A percentile compares a stretch with the other conserved stretches of the same genome.
phyloP scores from a whole-genome alignment of 345 rosid genomes.

The Hibiscus tridactylites region DNA sequence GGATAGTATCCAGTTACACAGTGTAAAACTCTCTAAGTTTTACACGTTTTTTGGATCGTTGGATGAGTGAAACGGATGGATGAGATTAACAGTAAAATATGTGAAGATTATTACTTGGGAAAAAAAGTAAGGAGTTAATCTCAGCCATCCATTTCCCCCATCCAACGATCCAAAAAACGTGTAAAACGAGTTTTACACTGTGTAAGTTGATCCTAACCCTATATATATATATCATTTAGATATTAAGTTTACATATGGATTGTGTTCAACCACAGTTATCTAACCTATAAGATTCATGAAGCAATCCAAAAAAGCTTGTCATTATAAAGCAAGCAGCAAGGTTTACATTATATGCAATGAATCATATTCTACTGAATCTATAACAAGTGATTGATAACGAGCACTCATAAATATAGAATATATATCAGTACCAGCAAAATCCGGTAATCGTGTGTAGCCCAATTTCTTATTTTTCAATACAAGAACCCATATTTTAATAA shows the following conservation, averaged over 20 bases:
- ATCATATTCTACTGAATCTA: background rate
- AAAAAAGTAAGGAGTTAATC: too few relatives aligned
- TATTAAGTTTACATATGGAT: background rate
- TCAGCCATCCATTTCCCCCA: too few relatives aligned
- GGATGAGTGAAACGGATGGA: too few relatives aligned
- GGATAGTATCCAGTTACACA: too few relatives aligned
- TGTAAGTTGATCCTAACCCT: too few relatives aligned
- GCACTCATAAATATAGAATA: background rate
- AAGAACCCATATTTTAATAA: background rate
- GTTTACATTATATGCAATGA: background rate
- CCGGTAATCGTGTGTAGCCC: background rate
- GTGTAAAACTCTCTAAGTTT: too few relatives aligned
- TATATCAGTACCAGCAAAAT: background rate
- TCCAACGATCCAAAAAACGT: too few relatives aligned
- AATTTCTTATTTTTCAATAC: background rate
- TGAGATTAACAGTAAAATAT: too few relatives aligned
- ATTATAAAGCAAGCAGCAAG: background rate
- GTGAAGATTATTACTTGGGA: too few relatives aligned
- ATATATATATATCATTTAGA: background rate
- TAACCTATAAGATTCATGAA: background rate
- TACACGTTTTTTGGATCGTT: too few relatives aligned
- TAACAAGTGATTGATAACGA: background rate
- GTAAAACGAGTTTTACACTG: too few relatives aligned
- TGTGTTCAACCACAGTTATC: background rate
- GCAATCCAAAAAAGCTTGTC: background rate